These are phyloP conservation scores for Cucurbita moschata DNA, from an alignment of 306 rosid species.

Conservation along the genomic window DNA sequence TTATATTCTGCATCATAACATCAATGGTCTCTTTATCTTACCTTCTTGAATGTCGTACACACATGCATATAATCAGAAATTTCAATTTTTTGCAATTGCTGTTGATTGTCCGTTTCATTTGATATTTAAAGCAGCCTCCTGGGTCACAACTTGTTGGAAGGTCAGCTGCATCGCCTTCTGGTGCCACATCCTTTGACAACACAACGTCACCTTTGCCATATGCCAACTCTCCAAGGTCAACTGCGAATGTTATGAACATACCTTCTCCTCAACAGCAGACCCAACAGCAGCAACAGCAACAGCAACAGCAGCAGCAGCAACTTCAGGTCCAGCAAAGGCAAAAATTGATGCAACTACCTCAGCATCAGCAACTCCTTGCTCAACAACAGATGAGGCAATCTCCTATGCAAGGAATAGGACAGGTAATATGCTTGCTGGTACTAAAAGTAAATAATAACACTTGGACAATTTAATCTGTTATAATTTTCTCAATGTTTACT, in stretches of 20 bases:
- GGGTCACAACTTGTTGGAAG: slow-evolving; percentile 87
- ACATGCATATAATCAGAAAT: background rate
- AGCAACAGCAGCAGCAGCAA: slow-evolving; percentile 28
- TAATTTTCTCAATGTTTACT: background rate
- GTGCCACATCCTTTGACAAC: slow-evolving; percentile 61
- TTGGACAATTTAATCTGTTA: background rate
- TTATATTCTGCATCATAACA: background rate
- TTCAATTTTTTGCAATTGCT: background rate
- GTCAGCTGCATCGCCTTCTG: slow-evolving; percentile 83
- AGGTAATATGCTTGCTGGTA: slow-evolving; percentile 22
- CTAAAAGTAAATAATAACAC: background rate
- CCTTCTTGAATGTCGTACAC: background rate
- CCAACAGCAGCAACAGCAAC: slow-evolving; percentile 58
- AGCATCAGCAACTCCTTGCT: slow-evolving; percentile 66
- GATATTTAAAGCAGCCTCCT: slow-evolving; percentile 34
- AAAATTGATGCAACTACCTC: slow-evolving; percentile 71
- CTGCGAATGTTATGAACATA: slow-evolving; percentile 62
- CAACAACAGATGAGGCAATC: slow-evolving; percentile 81
- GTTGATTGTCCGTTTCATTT: slow-evolving; percentile 6
- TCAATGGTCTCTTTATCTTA: background rate
- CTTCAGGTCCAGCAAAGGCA: slow-evolving; percentile 53
- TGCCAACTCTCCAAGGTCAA: slow-evolving; percentile 93
- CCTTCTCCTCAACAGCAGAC: slow-evolving; percentile 81
- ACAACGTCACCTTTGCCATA: slow-evolving; percentile 71
- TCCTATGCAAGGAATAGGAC: slow-evolving; percentile 77